Percentiles rank a stretch among this genome's conserved stretches.
Evolutionary conservation across 2,329 filamentous ascomycete genomes (phyloP).

Genomic region (Phaeophleospora eucalypticola): DNA sequence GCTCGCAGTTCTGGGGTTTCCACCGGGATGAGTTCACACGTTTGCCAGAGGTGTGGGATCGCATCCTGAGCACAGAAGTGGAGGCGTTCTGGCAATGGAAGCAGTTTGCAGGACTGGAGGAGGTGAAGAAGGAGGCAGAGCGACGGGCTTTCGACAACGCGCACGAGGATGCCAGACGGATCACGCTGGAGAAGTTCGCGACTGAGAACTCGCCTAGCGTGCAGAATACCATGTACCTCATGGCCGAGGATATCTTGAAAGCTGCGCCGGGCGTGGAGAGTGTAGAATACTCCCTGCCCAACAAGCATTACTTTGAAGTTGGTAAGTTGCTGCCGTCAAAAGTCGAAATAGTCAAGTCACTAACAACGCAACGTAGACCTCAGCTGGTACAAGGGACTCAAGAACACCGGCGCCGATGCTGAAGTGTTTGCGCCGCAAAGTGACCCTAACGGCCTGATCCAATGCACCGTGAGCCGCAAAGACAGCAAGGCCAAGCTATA

Average conservation of each 20-base stretch:
- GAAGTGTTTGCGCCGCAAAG: constrained; percentile 94
- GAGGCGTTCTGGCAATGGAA: constrained; percentile 85
- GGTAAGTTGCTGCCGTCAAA: constrained; percentile 51
- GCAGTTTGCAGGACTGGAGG: constrained; percentile 60
- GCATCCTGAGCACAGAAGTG: constrained; percentile 90
- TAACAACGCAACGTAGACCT: constrained; percentile 57
- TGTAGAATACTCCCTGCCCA: constrained; percentile 82
- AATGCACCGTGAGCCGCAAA: constrained; percentile 75
- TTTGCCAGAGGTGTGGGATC: constrained; percentile 85
- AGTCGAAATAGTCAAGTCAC: background rate
- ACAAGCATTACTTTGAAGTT: constrained; percentile 99
- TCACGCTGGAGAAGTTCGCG: constrained; percentile 89
- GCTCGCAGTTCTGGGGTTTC: constrained; percentile 93
- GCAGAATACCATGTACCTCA: constrained; percentile 98
- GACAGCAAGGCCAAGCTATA: constrained; percentile 26
- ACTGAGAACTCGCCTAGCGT: constrained; percentile 88
- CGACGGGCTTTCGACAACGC: constrained; percentile 66
- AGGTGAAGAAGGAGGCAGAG: constrained; percentile 59
- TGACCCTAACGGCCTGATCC: constrained; percentile 90
- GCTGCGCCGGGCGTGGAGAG: constrained; percentile 66
- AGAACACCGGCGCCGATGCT: constrained; percentile 93
- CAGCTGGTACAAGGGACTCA: constrained; percentile 90
- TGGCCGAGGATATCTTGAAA: constrained; percentile 81
- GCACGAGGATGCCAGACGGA: constrained; percentile 70
- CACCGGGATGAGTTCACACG: constrained; percentile 90